Evolutionary conservation across 208 protist species (phyloP), one percentile per base, ranked within the genome.

Genomic region (Trypanosoma scelopori): DNA sequence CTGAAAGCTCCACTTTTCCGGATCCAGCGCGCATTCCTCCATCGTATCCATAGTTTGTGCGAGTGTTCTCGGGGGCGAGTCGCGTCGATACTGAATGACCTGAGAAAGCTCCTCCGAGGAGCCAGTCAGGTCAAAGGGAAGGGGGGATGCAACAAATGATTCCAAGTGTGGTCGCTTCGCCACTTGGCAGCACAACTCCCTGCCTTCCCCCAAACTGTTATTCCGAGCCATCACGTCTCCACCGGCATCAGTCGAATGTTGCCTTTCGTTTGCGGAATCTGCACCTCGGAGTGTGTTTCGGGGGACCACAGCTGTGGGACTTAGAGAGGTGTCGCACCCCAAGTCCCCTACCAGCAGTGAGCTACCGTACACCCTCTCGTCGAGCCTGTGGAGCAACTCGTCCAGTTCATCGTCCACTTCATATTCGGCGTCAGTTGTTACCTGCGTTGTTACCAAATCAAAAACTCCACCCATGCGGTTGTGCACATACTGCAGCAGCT

Each of bases 1-100:
- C 63, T 93, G 87, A 58, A 93, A 93, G 1, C 71, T 56, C 78
- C 74, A 87, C 3, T 25, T 25, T 20, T 43, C 42, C 7, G 67
- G 35, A 23, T 66, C 42, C 3, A 42, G 6, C 0, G 23, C 11
- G 47, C 20, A 37, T 6, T 45, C 52, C 7, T 51, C 55, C 9
- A 25, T 16, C 13, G 18, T 1, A 22, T 59, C 39, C 11, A 22
- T 39, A 37, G 5, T 27, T 53, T 9, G 1, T 27, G 9, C 30
- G 30, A 12, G 9, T n/a, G 41, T 15, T 46, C 25, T 32, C 16
- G 50, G 27, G 11, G 69, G 39, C 18, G 47, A 46, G 5, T 55
- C 50, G 16, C 22, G 57, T 32, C 55, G 62, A 48, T 76, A 69
- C 18, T 57, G 70, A 50, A 69, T 63, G 18, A 70, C 58, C 51